These are phyloP conservation scores for Solanum habrochaites DNA, from an alignment of 257 asterid species.

Conservation along the genomic window DNA sequence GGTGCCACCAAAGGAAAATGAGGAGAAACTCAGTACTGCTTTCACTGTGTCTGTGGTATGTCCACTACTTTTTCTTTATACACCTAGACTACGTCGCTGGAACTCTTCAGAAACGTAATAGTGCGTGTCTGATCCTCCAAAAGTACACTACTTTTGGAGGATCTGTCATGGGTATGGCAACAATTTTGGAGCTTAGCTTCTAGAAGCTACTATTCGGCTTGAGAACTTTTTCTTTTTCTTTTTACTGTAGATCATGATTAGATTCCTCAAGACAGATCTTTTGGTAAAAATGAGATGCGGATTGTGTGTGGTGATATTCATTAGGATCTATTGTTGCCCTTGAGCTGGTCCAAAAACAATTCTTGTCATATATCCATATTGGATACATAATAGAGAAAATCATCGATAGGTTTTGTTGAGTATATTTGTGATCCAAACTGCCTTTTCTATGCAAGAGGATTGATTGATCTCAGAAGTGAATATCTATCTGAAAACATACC, in stretches of 20 bases:
- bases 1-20: slow-evolving; percentile 84
- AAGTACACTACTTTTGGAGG: background rate
- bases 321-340: background rate
- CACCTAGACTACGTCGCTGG: background rate
- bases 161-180: background rate
- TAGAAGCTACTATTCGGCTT: background rate
- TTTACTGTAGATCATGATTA: background rate
- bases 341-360: background rate
- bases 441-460: background rate
- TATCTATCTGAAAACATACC: background rate
- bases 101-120: background rate
- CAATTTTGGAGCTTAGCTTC: background rate
- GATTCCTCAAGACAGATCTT: background rate
- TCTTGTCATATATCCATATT: background rate
- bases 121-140: background rate
- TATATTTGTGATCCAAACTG: background rate
- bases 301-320: background rate
- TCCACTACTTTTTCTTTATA: background rate
- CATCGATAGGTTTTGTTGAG: background rate
- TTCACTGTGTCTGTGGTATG: slow-evolving; percentile 96
- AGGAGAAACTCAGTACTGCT: slow-evolving; percentile 89
- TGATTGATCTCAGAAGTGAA: background rate
- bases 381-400: background rate
- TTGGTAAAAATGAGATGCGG: background rate
- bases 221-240: background rate